Evolutionary conservation across 768 basidiomycete species (phyloP).

Genomic region (Saitozyma podzolica): DNA sequence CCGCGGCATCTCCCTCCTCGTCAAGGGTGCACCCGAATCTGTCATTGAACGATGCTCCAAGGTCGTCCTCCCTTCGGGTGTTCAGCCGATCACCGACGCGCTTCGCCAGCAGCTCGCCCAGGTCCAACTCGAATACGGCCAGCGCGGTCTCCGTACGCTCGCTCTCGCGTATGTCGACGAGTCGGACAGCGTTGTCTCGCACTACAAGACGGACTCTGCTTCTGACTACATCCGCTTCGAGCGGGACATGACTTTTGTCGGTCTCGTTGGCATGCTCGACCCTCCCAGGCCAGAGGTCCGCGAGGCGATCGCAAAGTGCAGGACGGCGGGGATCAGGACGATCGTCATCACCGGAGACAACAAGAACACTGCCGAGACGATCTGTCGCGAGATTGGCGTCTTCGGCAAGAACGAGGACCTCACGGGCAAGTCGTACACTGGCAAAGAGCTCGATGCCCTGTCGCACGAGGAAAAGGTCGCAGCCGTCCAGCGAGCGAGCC

Average conservation of each 20-base stretch:
- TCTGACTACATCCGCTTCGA: conserved; percentile 88
- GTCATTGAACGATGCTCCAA: conserved; percentile 81
- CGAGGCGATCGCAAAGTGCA: conserved; percentile 82
- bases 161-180: conserved; percentile 84
- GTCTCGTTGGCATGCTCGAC: conserved; percentile 95
- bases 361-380: conserved; percentile 95
- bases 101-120: conserved; percentile 66
- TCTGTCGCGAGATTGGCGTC: conserved; percentile 93
- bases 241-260: conserved; percentile 87
- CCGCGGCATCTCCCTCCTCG: conserved; percentile 67
- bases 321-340: conserved; percentile 88
- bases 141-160: conserved; percentile 81
- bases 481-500: conserved; percentile 80
- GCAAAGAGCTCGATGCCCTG: conserved; percentile 82
- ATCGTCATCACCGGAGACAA: conserved; percentile 98
- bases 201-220: conserved; percentile 77
- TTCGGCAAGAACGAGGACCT: conserved; percentile 83
- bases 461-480: conserved; percentile 74
- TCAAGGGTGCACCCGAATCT: conserved; percentile 95
- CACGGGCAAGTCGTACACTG: conserved; percentile 93
- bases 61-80: conserved; percentile 55
- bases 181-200: conserved; percentile 70
- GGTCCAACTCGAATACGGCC: conserved; percentile 71
- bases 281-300: conserved; percentile 93
- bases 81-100: conserved; percentile 66